Base-by-base conservation (phyloP, 164 flowering plant genomes). In the Paratinospora sagittata region DNA sequence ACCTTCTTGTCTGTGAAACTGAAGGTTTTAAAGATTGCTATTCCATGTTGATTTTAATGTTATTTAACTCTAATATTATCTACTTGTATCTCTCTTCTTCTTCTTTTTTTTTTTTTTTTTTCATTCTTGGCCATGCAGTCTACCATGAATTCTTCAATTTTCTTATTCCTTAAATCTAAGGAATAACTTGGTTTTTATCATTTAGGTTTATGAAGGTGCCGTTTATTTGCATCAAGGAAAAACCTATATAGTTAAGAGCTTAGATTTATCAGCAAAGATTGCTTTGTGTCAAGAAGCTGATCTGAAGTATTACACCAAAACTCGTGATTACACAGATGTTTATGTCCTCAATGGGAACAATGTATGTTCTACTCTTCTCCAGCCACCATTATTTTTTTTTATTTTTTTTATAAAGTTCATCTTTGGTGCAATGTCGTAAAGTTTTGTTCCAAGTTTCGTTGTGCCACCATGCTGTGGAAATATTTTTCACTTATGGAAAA, bases 191-290 rank as follows among this genome's bases (percentile, higher is more conserved):
- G 8, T 67, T 17, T 16, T 66, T 70, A 79, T 8, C 14, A 23
- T 80, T 26, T 82, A 94, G 98, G 89, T 95, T 34, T 89, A 95
- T 84, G 98, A 95, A 73, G 97, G 98, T 78, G 98, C 97, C 60
- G 92, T 86, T 14, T 95, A 84, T 78, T 81, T 95, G 96, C 81
- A 87, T 74, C 97, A 90, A 78, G 98, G 97, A 68, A 85, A 82
- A 78, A 86, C 87, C 36, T 95, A 90, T 78, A 86, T 95, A 47
- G 92, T 95, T 11, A 85, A 84, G 82, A 80, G 76, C 63, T 85
- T 95, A 66, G 85, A 90, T 84, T 58, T 92, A 76, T 79, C 90
- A 55, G 75, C 75, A 66, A 95, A 86, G 81, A 78, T 82, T 78
- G 98, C 97, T 78, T 74, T 77, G 60, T 95, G 98, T 78, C 80